Base-by-base conservation (phyloP, 495 filamentous ascomycete genomes). In the Lepidopterella palustris region DNA sequence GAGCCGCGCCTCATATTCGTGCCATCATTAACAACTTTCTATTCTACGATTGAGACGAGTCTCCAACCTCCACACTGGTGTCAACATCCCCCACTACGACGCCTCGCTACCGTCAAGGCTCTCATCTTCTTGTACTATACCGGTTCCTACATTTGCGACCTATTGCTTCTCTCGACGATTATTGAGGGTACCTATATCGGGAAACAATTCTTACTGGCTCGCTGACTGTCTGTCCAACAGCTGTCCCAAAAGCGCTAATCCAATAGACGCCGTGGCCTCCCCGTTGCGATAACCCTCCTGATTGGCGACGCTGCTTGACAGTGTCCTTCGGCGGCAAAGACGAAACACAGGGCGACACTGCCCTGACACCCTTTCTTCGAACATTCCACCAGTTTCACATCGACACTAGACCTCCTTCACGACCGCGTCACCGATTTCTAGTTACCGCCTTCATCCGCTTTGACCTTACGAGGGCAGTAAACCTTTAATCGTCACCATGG, bases 401-500 rank as follows among this genome's bases (percentile, higher is more conserved):
- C 47, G 47, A 50, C 8, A 27, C 24, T 50, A 15, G 47, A 50
- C 47, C 24, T 0, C 26, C 25, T 25, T 8, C 9, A 24, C 23
- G 47, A 50, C 47, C 20, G 47, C 47, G 47, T 50, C 35, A 10
- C 35, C 35, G 13, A 42, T 42, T 42, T 10, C 23, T 57, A 45
- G 21, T 27, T 45, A 31, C 45, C 59, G 18, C 60, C 24, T 13
- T 28, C 35, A 1, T 21, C 55, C 42, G 10, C 35, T 45, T 26
- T 32, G 18, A 21, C 26, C 55, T 35, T 27, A 56, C 53, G 29
- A 31, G 49, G 54, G 61, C 64, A 70, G 61, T 48, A 57, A n/a
- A 21, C 54, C 11, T 32, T 35, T 18, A 52, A 57, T 59, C 59
- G 64, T 60, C 72, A 76, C 68, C 76, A 96, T 95, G 90, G 79